These are phyloP conservation scores for Pseudogymnoascus sp. DNA, from an alignment of 2,329 filamentous ascomycete species.

Conservation along the genomic window DNA sequence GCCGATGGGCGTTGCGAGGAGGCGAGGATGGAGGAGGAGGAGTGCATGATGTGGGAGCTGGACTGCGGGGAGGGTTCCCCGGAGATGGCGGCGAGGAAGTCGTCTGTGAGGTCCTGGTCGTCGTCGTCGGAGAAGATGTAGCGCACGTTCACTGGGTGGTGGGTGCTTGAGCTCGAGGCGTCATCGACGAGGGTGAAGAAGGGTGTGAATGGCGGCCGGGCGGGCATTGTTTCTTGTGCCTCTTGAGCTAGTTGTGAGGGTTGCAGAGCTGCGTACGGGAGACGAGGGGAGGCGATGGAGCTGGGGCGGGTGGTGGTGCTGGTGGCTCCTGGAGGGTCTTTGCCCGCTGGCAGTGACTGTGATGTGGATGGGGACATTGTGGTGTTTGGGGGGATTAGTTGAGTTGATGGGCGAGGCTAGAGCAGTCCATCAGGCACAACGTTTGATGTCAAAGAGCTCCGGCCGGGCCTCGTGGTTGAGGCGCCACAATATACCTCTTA, in stretches of 20 bases:
- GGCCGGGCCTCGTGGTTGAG: background rate
- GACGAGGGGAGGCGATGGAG: background rate
- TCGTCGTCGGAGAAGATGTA: conserved; percentile 95
- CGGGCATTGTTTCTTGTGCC: background rate
- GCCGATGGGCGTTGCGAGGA: conserved; percentile 15
- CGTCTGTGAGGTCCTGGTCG: conserved; percentile 58
- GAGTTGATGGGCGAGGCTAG: background rate
- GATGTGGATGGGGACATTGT: conserved; percentile 8
- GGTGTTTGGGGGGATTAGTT: background rate
- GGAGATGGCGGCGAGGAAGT: conserved; percentile 42
- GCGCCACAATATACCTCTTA: background rate
- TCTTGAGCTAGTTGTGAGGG: background rate
- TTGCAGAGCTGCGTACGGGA: background rate
- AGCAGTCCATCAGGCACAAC: background rate
- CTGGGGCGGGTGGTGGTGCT: background rate
- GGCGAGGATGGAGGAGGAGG: conserved; percentile 24
- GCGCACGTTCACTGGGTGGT: conserved; percentile 71
- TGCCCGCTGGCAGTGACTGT: conserved; percentile 1
- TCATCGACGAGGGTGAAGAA: conserved; percentile 85
- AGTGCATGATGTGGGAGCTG: conserved; percentile 36
- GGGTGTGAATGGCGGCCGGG: conserved; percentile 52
- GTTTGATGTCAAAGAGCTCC: conserved; percentile 2
- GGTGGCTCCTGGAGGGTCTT: background rate
- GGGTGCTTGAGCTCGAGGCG: conserved; percentile 59
- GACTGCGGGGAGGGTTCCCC: conserved; percentile 1